These are phyloP conservation scores for Boletus fagicola DNA, from an alignment of 768 basidiomycete species.

Conservation along the genomic window DNA sequence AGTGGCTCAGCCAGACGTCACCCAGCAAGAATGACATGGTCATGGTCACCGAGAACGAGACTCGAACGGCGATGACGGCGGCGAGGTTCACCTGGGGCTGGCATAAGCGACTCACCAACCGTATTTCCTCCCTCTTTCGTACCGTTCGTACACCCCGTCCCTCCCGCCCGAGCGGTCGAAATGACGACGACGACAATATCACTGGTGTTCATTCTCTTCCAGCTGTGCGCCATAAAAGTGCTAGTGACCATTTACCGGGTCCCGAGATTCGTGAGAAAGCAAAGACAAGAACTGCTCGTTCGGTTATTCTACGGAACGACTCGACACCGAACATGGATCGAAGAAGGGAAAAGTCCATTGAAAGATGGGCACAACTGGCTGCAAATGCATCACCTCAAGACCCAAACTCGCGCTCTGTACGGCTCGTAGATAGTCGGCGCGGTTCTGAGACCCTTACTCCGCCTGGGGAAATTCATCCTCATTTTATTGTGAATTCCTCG, in stretches of 20 bases:
- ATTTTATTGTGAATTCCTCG: constrained; percentile 12
- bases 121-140: constrained; percentile 52
- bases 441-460: constrained; percentile 34
- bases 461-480: constrained; percentile 17
- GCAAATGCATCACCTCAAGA: constrained; percentile 23
- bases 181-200: constrained; percentile 18
- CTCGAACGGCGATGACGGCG: constrained; percentile 66
- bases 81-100: constrained; percentile 64
- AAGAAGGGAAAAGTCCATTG: constrained; percentile 33
- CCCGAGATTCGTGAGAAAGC: constrained; percentile 26
- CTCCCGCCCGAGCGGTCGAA: constrained; percentile 10
- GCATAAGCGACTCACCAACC: constrained; percentile 40
- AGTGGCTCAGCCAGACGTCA: constrained; percentile 69
- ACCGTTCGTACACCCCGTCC: constrained; percentile 35
- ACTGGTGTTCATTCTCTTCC: constrained; percentile 36
- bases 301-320: constrained; percentile 22
- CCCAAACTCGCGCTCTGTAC: constrained; percentile 11
- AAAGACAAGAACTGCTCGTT: constrained; percentile 24
- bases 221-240: constrained; percentile 29
- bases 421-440: constrained; percentile 15
- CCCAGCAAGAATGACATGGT: constrained; percentile 48
- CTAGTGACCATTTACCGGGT: constrained; percentile 11
- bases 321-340: constrained; percentile 20
- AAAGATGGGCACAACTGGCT: constrained; percentile 33
- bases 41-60: constrained; percentile 73